phyloP scores from a whole-genome alignment of 2,329 filamentous ascomycete species.

The Alternaria panax region DNA sequence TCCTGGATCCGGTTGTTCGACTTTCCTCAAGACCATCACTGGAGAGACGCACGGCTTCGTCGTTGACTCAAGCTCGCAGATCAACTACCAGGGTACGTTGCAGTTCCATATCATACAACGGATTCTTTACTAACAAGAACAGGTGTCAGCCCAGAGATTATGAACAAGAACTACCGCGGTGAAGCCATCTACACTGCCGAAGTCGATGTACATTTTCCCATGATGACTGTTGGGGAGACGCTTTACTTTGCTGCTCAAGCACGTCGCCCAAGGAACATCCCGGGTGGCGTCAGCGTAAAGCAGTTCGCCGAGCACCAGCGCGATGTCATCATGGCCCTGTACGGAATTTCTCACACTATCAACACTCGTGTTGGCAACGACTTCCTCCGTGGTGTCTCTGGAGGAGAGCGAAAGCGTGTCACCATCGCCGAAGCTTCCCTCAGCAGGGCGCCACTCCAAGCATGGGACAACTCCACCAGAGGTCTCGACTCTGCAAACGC shows the following conservation, averaged over 20 bases:
- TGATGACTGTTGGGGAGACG: slow-evolving; percentile 79
- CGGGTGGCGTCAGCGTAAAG: slow-evolving; percentile 63
- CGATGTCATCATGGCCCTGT: slow-evolving; percentile 66
- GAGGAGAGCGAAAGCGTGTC: slow-evolving; percentile 81
- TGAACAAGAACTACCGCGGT: slow-evolving; percentile 79
- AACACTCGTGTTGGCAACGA: slow-evolving; percentile 79
- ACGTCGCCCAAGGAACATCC: slow-evolving; percentile 68
- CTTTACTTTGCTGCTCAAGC: slow-evolving; percentile 78
- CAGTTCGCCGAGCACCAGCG: slow-evolving; percentile 69
- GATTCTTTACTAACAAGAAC: slow-evolving; percentile 15
- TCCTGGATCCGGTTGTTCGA: slow-evolving; percentile 75
- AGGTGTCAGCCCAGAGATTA: slow-evolving; percentile 73
- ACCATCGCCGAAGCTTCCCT: slow-evolving; percentile 81
- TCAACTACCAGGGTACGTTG: slow-evolving; percentile 74
- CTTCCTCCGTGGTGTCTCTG: slow-evolving; percentile 75
- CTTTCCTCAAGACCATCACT: slow-evolving; percentile 82
- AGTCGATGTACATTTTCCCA: slow-evolving; percentile 81
- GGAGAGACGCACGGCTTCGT: slow-evolving; percentile 84
- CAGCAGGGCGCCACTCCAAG: slow-evolving; percentile 68
- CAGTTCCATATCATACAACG: background rate
- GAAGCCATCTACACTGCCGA: slow-evolving; percentile 89
- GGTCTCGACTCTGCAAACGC: slow-evolving; percentile 79
- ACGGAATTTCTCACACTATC: slow-evolving; percentile 75
- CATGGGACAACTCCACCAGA: slow-evolving; percentile 81
- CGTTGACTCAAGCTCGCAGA: slow-evolving; percentile 72